Evolutionary conservation across 306 rosid species (phyloP).

Genomic region (Hippophae rhamnoides): DNA sequence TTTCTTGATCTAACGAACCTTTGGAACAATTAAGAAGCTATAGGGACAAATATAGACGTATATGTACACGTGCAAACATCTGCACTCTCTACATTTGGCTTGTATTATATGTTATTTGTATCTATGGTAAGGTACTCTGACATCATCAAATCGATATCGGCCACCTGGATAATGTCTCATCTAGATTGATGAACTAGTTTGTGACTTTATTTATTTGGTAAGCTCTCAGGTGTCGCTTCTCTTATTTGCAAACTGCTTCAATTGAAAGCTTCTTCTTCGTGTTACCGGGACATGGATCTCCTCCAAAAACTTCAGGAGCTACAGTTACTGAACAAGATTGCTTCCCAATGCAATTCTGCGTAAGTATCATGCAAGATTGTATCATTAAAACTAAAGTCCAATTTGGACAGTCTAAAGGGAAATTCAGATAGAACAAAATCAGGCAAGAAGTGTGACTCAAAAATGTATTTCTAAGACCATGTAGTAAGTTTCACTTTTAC

Average conservation of each 20-base stretch:
- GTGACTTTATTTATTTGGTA: constrained; percentile 23
- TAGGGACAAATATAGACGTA: constrained; percentile 14
- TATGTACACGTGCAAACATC: constrained; percentile 34
- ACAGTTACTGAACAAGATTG: constrained; percentile 44
- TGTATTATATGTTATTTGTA: background rate
- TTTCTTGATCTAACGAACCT: constrained; percentile 22
- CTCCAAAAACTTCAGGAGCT: constrained; percentile 45
- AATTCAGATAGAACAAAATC: background rate
- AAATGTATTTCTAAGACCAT: too few relatives aligned
- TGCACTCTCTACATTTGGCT: constrained; percentile 36
- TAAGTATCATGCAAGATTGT: background rate
- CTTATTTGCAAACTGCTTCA: constrained; percentile 48
- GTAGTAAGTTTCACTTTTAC: too few relatives aligned
- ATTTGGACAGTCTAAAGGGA: too few relatives aligned
- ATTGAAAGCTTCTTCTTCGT: constrained; percentile 44
- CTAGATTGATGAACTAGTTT: constrained; percentile 8
- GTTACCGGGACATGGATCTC: constrained; percentile 53
- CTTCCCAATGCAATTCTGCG: constrained; percentile 53
- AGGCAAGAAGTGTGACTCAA: background rate
- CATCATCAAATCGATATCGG: background rate
- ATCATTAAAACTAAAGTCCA: too few relatives aligned
- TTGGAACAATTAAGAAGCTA: constrained; percentile 24
- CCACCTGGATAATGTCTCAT: constrained; percentile 14
- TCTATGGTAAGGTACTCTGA: too few relatives aligned
- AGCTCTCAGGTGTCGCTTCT: constrained; percentile 10